Percentiles rank a stretch among this genome's conserved stretches.
phyloP scores from a whole-genome alignment of 2,329 filamentous ascomycete species.

The Botrytis sinoallii region DNA sequence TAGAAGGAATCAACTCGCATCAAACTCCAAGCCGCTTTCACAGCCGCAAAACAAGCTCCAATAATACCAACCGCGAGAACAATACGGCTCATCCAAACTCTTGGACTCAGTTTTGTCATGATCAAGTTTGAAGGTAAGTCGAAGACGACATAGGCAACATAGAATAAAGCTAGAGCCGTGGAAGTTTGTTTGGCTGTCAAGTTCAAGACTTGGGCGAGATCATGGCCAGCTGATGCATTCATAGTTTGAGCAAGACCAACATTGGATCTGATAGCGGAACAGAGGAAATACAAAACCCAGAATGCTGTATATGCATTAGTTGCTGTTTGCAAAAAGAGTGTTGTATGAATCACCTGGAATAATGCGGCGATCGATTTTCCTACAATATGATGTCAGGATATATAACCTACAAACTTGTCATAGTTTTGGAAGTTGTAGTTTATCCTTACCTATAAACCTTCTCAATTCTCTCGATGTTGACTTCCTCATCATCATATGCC shows the following conservation, averaged over 20 bases:
- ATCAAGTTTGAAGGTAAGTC: conserved; percentile 84
- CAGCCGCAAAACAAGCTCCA: conserved; percentile 78
- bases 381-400: conserved; percentile 17
- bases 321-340: neutral
- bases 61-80: conserved; percentile 84
- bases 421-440: conserved; percentile 5
- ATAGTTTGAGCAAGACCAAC: conserved; percentile 94
- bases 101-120: conserved; percentile 81
- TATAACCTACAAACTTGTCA: neutral
- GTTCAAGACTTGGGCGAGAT: conserved; percentile 68
- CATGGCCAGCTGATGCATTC: conserved; percentile 69
- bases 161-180: conserved; percentile 82
- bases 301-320: conserved; percentile 55
- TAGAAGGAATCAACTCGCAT: conserved; percentile 23
- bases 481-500: conserved; percentile 26
- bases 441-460: conserved; percentile 39
- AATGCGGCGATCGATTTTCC: conserved; percentile 56
- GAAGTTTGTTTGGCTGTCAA: conserved; percentile 75
- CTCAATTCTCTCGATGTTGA: conserved; percentile 36
- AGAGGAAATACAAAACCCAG: conserved; percentile 88
- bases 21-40: conserved; percentile 80
- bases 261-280: conserved; percentile 87
- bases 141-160: conserved; percentile 87
- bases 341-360: conserved; percentile 43
- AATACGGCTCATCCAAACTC: conserved; percentile 89